Evolutionary conservation across 2,329 filamentous ascomycete genomes (phyloP).

Genomic region (Alternaria ethzedia): DNA sequence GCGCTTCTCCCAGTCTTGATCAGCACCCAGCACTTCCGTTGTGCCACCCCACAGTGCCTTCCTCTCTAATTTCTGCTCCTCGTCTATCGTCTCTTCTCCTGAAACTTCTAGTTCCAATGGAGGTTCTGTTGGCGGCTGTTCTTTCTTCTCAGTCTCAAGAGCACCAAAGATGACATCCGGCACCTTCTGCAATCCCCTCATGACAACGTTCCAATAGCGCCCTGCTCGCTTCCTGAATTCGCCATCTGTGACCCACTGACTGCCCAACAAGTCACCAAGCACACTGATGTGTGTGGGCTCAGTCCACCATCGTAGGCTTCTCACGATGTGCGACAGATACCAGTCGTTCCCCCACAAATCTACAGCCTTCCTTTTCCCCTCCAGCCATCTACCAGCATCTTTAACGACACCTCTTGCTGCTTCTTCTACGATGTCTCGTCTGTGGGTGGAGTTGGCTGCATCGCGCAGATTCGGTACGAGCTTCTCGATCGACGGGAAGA

Average conservation of each 20-base stretch:
- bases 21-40: constrained; percentile 50
- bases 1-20: constrained; percentile 71
- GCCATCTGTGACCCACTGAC: constrained; percentile 88
- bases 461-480: constrained; percentile 24
- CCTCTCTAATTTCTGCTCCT: constrained; percentile 10
- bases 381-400: constrained; percentile 72
- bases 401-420: constrained; percentile 43
- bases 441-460: constrained; percentile 19
- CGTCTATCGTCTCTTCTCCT: constrained; percentile 26
- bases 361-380: constrained; percentile 76
- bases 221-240: constrained; percentile 78
- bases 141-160: background rate
- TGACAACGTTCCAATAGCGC: constrained; percentile 82
- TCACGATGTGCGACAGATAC: constrained; percentile 92
- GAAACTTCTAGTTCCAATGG: constrained; percentile 18
- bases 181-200: constrained; percentile 71
- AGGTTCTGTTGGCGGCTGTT: background rate
- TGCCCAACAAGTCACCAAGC: constrained; percentile 88
- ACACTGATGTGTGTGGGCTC: constrained; percentile 86
- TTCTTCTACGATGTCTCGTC: constrained; percentile 10
- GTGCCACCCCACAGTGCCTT: constrained; percentile 32
- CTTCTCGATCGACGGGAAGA: constrained; percentile 53
- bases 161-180: constrained; percentile 46
- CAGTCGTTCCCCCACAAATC: constrained; percentile 94
- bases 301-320: constrained; percentile 82